phyloP scores from a whole-genome alignment of 2,329 filamentous ascomycete species.

The Ascochyta clinopodiicola region DNA sequence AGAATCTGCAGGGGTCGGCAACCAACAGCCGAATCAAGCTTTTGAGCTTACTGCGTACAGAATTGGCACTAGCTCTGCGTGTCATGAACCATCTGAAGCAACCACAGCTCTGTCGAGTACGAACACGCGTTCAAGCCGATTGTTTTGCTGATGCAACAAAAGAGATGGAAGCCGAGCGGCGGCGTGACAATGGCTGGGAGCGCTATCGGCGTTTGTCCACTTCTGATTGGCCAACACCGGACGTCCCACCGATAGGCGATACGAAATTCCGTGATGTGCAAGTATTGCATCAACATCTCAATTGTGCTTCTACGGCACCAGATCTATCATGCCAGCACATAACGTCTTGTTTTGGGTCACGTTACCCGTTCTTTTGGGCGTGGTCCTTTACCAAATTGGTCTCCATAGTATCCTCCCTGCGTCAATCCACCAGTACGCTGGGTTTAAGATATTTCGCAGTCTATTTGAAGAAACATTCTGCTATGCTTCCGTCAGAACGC shows the following conservation, averaged over 20 bases:
- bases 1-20: constrained; percentile 4
- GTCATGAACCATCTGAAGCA: neutral
- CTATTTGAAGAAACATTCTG: constrained; percentile 48
- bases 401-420: constrained; percentile 24
- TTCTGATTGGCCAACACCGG: constrained; percentile 12
- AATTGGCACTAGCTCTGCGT: neutral
- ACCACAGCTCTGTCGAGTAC: neutral
- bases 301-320: constrained; percentile 1
- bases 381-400: constrained; percentile 39
- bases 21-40: neutral
- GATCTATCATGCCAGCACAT: constrained; percentile 29
- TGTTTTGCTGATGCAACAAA: neutral
- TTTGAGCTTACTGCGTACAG: neutral
- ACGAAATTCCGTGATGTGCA: constrained; percentile 1
- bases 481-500: constrained; percentile 55
- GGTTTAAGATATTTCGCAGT: constrained; percentile 31
- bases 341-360: constrained; percentile 30
- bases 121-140: constrained; percentile 1
- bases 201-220: neutral
- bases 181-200: constrained; percentile 1
- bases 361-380: constrained; percentile 34
- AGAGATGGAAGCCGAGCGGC: neutral
- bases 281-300: constrained; percentile 4
- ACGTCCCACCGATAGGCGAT: constrained; percentile 13
- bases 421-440: constrained; percentile 23